Evolutionary conservation across 2,329 filamentous ascomycete genomes (phyloP).

Genomic region (Trichoderma brevicompactum): DNA sequence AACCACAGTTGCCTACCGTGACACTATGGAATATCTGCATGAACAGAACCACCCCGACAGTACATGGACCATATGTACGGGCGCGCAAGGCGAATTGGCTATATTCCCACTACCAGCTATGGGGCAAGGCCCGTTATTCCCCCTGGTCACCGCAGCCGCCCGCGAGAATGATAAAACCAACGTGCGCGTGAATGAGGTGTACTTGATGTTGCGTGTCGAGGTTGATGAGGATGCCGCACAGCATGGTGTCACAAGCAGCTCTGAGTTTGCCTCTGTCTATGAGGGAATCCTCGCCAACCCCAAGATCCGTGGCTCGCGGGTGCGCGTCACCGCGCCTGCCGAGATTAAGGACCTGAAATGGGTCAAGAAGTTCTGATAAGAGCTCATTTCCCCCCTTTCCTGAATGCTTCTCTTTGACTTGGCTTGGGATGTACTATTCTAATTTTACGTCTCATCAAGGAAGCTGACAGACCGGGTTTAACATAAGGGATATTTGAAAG

Average conservation of each 20-base stretch:
- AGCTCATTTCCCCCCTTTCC: no score
- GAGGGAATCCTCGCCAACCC: not conserved
- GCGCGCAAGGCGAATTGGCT: not conserved
- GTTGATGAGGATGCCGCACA: not conserved
- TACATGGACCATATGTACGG: constrained; percentile 13
- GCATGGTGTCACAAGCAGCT: not conserved
- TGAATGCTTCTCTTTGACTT: no score
- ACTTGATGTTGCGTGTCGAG: not conserved
- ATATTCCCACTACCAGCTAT: constrained; percentile 6
- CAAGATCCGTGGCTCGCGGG: constrained; percentile 3
- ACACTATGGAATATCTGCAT: not conserved
- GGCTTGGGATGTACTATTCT: no score
- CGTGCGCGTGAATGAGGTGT: constrained; percentile 1
- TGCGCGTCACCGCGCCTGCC: not conserved
- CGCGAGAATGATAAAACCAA: constrained; percentile 1
- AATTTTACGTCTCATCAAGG: no score
- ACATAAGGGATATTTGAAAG: no score
- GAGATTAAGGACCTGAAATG: not conserved
- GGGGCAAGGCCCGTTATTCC: not conserved
- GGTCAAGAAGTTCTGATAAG: not conserved
- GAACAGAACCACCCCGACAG: not conserved
- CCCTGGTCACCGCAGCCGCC: not conserved
- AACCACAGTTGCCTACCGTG: not conserved
- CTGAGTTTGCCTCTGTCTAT: constrained; percentile 4
- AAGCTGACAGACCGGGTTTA: no score